Conservation (phyloP, 2,329 filamentous ascomycete species). For the Neonectria coccinea region DNA sequence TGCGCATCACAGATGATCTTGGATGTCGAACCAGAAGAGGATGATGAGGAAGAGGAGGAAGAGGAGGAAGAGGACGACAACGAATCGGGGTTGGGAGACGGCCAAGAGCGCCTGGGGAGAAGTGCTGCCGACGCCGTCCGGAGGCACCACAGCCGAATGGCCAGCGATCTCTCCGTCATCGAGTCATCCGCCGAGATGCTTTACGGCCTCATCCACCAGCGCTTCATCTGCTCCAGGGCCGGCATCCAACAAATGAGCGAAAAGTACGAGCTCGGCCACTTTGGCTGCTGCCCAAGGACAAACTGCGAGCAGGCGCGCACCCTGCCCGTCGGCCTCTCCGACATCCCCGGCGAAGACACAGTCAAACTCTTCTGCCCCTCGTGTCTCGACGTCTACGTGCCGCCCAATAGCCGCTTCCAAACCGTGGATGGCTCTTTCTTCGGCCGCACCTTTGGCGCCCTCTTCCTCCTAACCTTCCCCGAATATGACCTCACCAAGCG, state of each 20-base stretch:
- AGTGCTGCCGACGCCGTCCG: constrained; percentile 68
- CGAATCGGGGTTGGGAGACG: constrained; percentile 70
- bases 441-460: constrained; percentile 93
- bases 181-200: constrained; percentile 98
- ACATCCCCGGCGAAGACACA: constrained; percentile 95
- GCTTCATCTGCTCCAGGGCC: constrained; percentile 95
- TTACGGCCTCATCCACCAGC: constrained; percentile 97
- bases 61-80: constrained; percentile 82
- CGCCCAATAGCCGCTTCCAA: constrained; percentile 96
- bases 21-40: constrained; percentile 96
- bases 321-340: constrained; percentile 91
- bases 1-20: constrained; percentile 80
- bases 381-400: constrained; percentile 96
- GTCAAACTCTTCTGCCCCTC: constrained; percentile 98
- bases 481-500: constrained; percentile 89
- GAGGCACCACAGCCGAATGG: constrained; percentile 84
- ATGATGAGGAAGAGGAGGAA: constrained; percentile 86
- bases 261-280: constrained; percentile 97
- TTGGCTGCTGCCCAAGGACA: constrained; percentile 94
- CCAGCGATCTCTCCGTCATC: constrained; percentile 93
- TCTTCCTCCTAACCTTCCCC: constrained; percentile 98
- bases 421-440: constrained; percentile 98
- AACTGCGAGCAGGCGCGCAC: constrained; percentile 92
- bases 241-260: constrained; percentile 99
- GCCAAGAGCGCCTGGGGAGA: constrained; percentile 64